phyloP scores from a whole-genome alignment of 805 yeast genomes.

The Zygosaccharomyces pseudorouxii region DNA sequence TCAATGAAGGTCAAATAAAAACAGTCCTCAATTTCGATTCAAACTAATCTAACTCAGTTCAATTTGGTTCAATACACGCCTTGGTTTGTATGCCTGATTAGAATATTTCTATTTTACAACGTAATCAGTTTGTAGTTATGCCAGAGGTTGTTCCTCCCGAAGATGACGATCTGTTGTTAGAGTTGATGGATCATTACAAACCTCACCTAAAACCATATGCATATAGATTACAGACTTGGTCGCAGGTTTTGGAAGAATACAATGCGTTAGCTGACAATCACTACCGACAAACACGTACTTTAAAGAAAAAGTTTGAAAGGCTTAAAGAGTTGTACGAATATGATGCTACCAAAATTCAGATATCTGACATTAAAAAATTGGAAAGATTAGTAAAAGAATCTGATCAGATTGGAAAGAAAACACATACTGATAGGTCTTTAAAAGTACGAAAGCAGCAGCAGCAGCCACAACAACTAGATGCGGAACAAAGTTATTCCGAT shows the following conservation, averaged over 20 bases:
- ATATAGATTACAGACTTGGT: conserved; percentile 28
- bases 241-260: conserved; percentile 23
- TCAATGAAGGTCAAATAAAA: not conserved
- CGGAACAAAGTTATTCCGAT: not conserved
- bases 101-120: not conserved
- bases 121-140: not conserved
- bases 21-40: not conserved
- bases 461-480: not conserved
- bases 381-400: conserved; percentile 13
- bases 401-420: not conserved
- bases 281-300: conserved; percentile 31
- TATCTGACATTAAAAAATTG: conserved; percentile 12
- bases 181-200: conserved; percentile 23
- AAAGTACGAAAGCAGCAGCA: conserved; percentile 1
- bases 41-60: not conserved
- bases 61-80: not conserved
- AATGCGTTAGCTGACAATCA: conserved; percentile 21
- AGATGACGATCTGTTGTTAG: conserved; percentile 20
- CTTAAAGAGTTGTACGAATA: conserved; percentile 16
- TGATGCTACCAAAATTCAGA: conserved; percentile 10
- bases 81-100: not conserved
- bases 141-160: conserved; percentile 6
- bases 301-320: conserved; percentile 29
- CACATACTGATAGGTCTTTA: not conserved
- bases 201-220: conserved; percentile 31